Base-by-base conservation (phyloP, 2,329 filamentous ascomycete species). In the Hansfordia pulvinata region DNA sequence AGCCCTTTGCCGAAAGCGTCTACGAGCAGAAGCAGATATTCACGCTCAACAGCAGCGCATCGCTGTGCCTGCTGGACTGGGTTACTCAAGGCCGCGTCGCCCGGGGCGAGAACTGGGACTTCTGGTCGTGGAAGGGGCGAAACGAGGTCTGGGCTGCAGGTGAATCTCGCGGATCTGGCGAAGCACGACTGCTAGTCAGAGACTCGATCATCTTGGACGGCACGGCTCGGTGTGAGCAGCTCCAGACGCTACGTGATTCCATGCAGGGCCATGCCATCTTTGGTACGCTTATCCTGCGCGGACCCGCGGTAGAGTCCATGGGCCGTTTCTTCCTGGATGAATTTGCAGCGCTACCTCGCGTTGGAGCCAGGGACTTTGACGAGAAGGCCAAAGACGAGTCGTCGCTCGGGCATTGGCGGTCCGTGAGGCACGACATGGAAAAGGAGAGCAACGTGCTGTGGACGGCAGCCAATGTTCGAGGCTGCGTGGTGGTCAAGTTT, bases 401-500 rank as follows among this genome's bases (percentile, higher is more conserved):
- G 5, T 50, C 54, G 10, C 37, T 54, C 19, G 60, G 70, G 32
- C 43, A 42, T 21, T 76, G 73, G 71, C 60, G 76, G 27, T 46
- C 49, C 16, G 45, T 45, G 26, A 64, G 78, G 33, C 56, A 78
- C 12, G 45, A 50, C 29, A 58, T 62, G 43, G 80, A 90, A 48
- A 63, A 54, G 33, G 44, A 52, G 8, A 58, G 65, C 25, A 68
- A 68, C 10, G 51, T 93, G 4, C 58, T 88, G 4, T 93, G 85
- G 83, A 86, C 84, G 15, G 82, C 80, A 9, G 81, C 85, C 10
- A 68, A 66, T 15, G 73, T 92, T 18, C 67, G 85, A 28, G 78
- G 83, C 4, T 93, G 88, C 43, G 77, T 90, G 4, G 65, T 94
- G 15, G 78, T 96, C 39, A 96, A 96, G 50, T 92, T 96, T 48